Evolutionary conservation across 2,329 filamentous ascomycete genomes (phyloP).

Genomic region (Aureobasidium uvarum): DNA sequence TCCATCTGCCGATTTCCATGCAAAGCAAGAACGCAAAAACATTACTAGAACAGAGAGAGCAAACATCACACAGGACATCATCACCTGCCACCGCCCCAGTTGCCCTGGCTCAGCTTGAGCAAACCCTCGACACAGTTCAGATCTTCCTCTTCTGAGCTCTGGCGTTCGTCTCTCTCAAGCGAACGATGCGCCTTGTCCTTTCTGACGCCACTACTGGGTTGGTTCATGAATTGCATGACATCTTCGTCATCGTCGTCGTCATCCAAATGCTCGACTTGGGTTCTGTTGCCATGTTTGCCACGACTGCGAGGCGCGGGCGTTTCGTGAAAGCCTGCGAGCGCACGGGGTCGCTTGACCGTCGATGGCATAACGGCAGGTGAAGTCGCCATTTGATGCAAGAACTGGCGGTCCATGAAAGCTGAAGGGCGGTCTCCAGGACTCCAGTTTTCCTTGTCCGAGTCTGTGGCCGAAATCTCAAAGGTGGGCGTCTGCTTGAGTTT

Average conservation of each 20-base stretch:
- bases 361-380: conserved; percentile 16
- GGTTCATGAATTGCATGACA: conserved; percentile 70
- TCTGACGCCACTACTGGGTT: conserved; percentile 48
- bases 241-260: conserved; percentile 57
- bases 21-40: not conserved
- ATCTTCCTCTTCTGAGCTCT: conserved; percentile 56
- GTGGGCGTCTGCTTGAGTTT: conserved; percentile 37
- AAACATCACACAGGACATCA: not conserved
- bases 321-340: conserved; percentile 19
- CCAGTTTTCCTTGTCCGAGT: conserved; percentile 97
- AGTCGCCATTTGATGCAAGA: conserved; percentile 21
- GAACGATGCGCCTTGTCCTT: conserved; percentile 15
- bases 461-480: conserved; percentile 57
- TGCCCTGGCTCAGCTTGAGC: conserved; percentile 57
- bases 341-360: conserved; percentile 2
- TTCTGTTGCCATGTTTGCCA: conserved; percentile 3
- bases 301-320: conserved; percentile 12
- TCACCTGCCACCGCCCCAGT: conserved; percentile 55
- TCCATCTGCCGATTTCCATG: conserved; percentile 6
- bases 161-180: conserved; percentile 31
- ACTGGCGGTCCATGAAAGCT: conserved; percentile 37
- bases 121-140: conserved; percentile 55
- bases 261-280: not conserved
- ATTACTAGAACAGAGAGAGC: not conserved
- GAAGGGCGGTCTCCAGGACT: conserved; percentile 46